Conservation (phyloP, 2,329 filamentous ascomycete genomes). For the Diplodia sapinea region DNA sequence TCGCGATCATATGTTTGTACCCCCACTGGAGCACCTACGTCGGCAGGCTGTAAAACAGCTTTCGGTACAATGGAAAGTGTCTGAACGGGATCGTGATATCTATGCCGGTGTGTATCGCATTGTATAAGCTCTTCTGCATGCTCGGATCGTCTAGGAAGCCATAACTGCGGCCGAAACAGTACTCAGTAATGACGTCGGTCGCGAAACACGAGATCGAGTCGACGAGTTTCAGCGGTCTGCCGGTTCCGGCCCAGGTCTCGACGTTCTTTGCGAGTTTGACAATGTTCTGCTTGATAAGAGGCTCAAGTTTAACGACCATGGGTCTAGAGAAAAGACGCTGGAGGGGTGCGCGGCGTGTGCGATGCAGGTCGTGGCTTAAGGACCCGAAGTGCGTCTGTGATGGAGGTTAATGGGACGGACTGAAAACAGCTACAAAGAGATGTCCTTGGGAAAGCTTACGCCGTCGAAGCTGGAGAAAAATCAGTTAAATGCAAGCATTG, state of each 20-base stretch:
- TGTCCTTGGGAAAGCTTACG: background rate
- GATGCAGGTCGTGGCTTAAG: slow-evolving; percentile 36
- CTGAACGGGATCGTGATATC: slow-evolving; percentile 4
- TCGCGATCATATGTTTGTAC: too few species aligned
- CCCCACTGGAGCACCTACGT: background rate
- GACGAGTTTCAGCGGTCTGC: slow-evolving; percentile 31
- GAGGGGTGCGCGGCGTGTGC: slow-evolving; percentile 33
- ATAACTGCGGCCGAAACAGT: slow-evolving; percentile 35
- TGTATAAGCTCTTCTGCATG: slow-evolving; percentile 34
- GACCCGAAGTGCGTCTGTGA: slow-evolving; percentile 26
- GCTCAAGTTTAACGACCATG: slow-evolving; percentile 32
- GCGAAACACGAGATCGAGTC: slow-evolving; percentile 33
- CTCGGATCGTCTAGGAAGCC: slow-evolving; percentile 33
- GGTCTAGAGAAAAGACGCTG: slow-evolving; percentile 31
- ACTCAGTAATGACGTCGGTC: slow-evolving; percentile 37
- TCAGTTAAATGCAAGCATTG: background rate
- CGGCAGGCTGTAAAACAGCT: slow-evolving; percentile 2
- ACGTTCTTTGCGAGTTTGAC: slow-evolving; percentile 31
- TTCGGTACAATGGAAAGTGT: slow-evolving; percentile 16
- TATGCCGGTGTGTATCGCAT: slow-evolving; percentile 30
- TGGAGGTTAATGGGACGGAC: background rate
- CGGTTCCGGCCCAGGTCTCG: slow-evolving; percentile 31
- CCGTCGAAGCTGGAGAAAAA: background rate
- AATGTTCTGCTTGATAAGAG: slow-evolving; percentile 31
- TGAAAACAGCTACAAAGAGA: background rate